Conservation (phyloP, 805 yeast species). For the Middelhovenomyces tepae region DNA sequence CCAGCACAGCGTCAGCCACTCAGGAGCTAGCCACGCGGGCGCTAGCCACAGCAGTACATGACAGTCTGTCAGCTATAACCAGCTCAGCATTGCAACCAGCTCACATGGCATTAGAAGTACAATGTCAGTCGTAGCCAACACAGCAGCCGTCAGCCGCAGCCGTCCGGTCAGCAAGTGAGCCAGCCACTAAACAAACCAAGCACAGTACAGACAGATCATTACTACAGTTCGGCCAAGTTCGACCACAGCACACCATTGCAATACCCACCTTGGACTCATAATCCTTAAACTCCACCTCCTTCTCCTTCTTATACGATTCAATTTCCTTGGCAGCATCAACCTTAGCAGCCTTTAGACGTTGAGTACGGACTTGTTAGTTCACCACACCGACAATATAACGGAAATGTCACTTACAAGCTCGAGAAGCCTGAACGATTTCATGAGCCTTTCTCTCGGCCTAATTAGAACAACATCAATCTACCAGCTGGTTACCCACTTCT, state of each 20-base stretch:
- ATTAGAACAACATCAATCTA: not conserved
- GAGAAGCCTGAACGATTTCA: slow-evolving; percentile 85
- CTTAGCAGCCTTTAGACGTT: slow-evolving; percentile 87
- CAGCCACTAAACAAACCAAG: no score
- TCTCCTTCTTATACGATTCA: slow-evolving; percentile 71
- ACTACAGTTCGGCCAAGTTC: no score
- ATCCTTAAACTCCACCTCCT: slow-evolving; percentile 71
- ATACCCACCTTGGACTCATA: slow-evolving; percentile 48
- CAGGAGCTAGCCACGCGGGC: no score
- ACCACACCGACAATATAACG: slow-evolving; percentile 21
- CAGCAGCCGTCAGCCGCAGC: no score
- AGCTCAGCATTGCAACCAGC: no score
- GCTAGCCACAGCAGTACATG: no score
- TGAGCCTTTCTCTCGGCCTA: slow-evolving; percentile 97
- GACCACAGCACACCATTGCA: not conserved
- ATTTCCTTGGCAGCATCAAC: slow-evolving; percentile 87
- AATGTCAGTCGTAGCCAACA: no score
- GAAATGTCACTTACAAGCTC: slow-evolving; percentile 51
- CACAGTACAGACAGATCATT: no score
- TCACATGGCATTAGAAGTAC: no score
- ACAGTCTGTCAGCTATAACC: no score
- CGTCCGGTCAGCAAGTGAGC: no score
- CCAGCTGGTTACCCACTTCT: slow-evolving; percentile 37
- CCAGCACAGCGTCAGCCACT: no score
- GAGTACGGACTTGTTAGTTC: slow-evolving; percentile 55